Conservation (phyloP, 352 stramenopile species). For the Pythium volutum region DNA sequence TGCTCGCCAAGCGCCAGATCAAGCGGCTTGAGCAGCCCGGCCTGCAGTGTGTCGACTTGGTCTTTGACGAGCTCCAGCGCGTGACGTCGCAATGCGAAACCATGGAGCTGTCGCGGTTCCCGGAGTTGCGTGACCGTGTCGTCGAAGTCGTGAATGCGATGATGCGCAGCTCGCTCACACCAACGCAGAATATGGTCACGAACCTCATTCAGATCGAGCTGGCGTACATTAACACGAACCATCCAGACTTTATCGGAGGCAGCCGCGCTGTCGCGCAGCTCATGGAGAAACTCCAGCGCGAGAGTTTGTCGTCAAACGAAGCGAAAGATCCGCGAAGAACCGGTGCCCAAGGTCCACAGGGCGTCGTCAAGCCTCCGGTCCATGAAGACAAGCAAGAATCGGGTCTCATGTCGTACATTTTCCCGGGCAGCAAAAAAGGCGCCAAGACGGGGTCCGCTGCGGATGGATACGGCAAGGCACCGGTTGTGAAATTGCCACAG, state of each 20-base stretch:
- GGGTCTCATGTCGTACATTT: conserved; percentile 72
- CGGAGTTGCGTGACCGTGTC: conserved; percentile 93
- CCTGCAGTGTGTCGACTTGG: conserved; percentile 97
- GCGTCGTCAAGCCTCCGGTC: conserved; percentile 7
- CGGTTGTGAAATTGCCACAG: conserved; percentile 94
- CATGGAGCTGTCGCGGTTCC: conserved; percentile 95
- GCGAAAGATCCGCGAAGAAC: conserved; percentile 53
- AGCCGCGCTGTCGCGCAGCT: conserved; percentile 93
- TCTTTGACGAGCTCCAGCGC: conserved; percentile 98
- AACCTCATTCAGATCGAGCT: conserved; percentile 99
- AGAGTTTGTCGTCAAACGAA: conserved; percentile 54
- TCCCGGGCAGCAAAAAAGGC: conserved; percentile 57
- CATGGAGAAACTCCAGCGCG: conserved; percentile 94
- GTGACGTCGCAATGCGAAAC: conserved; percentile 95
- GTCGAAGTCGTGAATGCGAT: conserved; percentile 93
- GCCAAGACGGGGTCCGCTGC: conserved; percentile 12
- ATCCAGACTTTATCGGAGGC: conserved; percentile 99
- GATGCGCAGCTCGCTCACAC: conserved; percentile 72
- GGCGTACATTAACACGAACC: conserved; percentile 99
- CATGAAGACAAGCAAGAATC: conserved; percentile 61
- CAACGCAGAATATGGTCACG: conserved; percentile 93
- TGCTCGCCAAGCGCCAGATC: conserved; percentile 97
- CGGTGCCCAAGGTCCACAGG: conserved; percentile 16
- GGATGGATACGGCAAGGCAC: conserved; percentile 33
- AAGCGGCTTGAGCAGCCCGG: conserved; percentile 93